A percentile compares a stretch with the other conserved stretches of the same genome.
Conservation (phyloP, 2,329 filamentous ascomycete genomes). For the Colletotrichum sublineola region DNA sequence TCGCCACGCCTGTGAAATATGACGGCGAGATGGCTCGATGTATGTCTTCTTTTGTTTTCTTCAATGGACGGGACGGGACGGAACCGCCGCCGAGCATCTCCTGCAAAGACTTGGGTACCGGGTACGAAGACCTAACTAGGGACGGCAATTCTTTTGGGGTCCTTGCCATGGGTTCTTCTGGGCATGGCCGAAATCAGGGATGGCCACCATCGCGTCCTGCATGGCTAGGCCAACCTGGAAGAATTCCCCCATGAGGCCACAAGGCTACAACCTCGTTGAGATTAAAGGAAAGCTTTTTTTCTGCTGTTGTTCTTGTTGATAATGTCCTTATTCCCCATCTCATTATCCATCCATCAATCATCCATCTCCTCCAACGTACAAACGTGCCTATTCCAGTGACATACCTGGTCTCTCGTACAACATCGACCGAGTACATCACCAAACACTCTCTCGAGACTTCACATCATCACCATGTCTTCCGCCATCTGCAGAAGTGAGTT, state of each 20-base stretch:
- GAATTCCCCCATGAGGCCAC: constrained; percentile 44
- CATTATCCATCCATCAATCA: background rate
- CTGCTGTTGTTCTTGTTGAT: background rate
- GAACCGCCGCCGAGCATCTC: constrained; percentile 17
- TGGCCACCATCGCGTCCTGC: constrained; percentile 27
- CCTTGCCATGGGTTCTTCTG: constrained; percentile 34
- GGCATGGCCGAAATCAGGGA: constrained; percentile 34
- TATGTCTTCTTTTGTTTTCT: background rate
- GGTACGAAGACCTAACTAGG: constrained; percentile 16
- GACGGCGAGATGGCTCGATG: constrained; percentile 36
- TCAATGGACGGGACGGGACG: background rate
- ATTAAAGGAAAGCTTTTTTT: constrained; percentile 30
- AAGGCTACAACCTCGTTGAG: constrained; percentile 43
- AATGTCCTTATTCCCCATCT: background rate
- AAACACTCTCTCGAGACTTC: background rate
- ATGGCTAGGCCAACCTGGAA: constrained; percentile 38
- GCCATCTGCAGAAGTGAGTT: constrained; percentile 31
- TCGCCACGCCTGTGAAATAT: constrained; percentile 32
- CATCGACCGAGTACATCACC: background rate
- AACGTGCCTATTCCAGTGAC: background rate
- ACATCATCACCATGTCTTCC: constrained; percentile 30
- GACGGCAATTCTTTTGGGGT: constrained; percentile 11
- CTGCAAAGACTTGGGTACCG: constrained; percentile 28
- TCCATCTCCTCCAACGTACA: background rate
- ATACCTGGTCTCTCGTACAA: background rate